These are phyloP conservation scores for Ceratobasidium papillatum DNA, from an alignment of 1,284 basidiomycete species.

Conservation along the genomic window DNA sequence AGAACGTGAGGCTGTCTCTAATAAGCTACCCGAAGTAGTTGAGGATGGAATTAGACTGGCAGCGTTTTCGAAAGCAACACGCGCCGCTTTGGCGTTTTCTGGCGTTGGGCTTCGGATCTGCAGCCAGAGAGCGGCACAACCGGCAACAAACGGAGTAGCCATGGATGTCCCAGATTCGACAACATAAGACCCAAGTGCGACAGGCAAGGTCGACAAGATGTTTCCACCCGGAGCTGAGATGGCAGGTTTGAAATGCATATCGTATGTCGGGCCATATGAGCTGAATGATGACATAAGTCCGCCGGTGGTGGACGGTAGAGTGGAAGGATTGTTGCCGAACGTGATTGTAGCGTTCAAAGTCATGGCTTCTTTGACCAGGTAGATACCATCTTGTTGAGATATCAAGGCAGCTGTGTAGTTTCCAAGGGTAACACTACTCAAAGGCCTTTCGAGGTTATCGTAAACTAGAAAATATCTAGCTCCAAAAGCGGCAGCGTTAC, in stretches of 20 bases:
- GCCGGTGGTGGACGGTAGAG: constrained; percentile 57
- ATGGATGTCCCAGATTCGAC: constrained; percentile 57
- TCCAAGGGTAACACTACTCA: constrained; percentile 21
- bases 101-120: constrained; percentile 60
- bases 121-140: constrained; percentile 70
- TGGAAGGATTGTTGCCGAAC: constrained; percentile 45
- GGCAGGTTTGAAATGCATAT: constrained; percentile 66
- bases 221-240: constrained; percentile 69
- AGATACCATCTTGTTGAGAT: constrained; percentile 49
- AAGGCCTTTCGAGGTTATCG: constrained; percentile 19
- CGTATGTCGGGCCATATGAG: constrained; percentile 66
- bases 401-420: constrained; percentile 41
- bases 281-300: constrained; percentile 66
- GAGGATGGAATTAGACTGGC: constrained; percentile 60
- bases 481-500: constrained; percentile 62
- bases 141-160: constrained; percentile 67
- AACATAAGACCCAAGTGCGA: constrained; percentile 55
- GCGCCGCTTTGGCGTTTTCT: constrained; percentile 56
- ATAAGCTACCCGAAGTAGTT: constrained; percentile 60
- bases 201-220: constrained; percentile 66
- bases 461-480: constrained; percentile 62
- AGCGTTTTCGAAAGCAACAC: constrained; percentile 68
- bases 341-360: background rate
- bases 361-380: constrained; percentile 40
- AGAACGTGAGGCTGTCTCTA: constrained; percentile 69